Conservation (phyloP, 2,329 filamentous ascomycete species). For the Talaromyces sp. region DNA sequence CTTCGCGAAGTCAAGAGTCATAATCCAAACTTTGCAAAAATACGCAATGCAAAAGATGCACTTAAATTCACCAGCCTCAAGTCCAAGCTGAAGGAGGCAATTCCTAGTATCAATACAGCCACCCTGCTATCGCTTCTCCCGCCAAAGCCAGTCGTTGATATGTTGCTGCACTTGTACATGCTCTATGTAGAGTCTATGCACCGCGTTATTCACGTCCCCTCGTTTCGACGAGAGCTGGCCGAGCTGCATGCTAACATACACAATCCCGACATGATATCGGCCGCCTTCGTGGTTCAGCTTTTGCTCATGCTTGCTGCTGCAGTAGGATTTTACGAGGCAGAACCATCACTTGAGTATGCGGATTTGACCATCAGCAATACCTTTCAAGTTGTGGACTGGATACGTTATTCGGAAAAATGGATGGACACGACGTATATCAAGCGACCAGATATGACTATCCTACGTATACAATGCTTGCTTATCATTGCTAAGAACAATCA, state of each 20-base stretch:
- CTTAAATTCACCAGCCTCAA: slow-evolving; percentile 34
- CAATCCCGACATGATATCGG: slow-evolving; percentile 26
- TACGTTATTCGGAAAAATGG: slow-evolving; percentile 85
- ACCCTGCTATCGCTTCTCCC: slow-evolving; percentile 36
- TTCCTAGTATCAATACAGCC: slow-evolving; percentile 29
- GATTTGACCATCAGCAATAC: slow-evolving; percentile 25
- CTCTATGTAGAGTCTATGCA: slow-evolving; percentile 40
- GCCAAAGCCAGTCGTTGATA: slow-evolving; percentile 34
- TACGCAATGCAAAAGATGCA: slow-evolving; percentile 34
- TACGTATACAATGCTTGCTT: slow-evolving; percentile 52
- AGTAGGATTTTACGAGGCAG: slow-evolving; percentile 35
- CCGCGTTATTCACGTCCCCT: slow-evolving; percentile 41
- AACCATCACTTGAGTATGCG: slow-evolving; percentile 27
- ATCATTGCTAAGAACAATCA: slow-evolving; percentile 51
- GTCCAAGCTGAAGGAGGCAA: slow-evolving; percentile 28
- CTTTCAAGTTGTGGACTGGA: slow-evolving; percentile 59
- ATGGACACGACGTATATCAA: slow-evolving; percentile 71
- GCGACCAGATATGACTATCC: slow-evolving; percentile 48
- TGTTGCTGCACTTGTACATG: slow-evolving; percentile 38
- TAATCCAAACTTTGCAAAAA: slow-evolving; percentile 33
- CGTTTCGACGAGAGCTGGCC: slow-evolving; percentile 39
- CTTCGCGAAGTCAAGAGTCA: slow-evolving; percentile 37
- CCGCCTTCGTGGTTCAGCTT: slow-evolving; percentile 36
- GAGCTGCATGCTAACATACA: slow-evolving; percentile 33
- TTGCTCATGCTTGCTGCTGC: slow-evolving; percentile 38